Evolutionary conservation across 139 green algal species (phyloP), one percentile per base, ranked within the genome.

Genomic region (Volvox africanus): DNA sequence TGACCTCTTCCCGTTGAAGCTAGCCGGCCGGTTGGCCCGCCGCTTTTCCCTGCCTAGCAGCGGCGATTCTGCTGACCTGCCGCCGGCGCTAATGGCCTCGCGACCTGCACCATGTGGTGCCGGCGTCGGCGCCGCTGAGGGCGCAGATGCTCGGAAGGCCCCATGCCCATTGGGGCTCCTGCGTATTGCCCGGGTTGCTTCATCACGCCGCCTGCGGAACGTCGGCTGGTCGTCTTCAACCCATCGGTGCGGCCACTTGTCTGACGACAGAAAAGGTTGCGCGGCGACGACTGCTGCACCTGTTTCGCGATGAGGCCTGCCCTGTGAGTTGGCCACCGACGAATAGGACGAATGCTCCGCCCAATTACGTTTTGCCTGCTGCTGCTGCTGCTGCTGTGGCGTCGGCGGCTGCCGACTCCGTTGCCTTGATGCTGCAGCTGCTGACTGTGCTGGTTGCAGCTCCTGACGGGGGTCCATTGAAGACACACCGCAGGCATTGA

Each of bases 361-460:
- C 44, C 44, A 55, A 55, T 55, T 55, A 55, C 44, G 44, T 55
- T 55, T 55, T 79, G 36, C 71, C 28, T 79, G 71, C 71, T 79
- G 71, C 28, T 32, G 71, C 19, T 32, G 65, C 65, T 28, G 21
- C 65, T 73, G 65, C 65, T 73, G 65, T 2, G 65, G 65, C 65
- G 32, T n/a, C 75, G 32, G 24, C 75, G 44, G 75, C 32, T 36
- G 75, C 30, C 24, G 30, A 16, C 18, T 36, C 1, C 75, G 75
- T 81, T 81, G 75, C 75, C 75, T n/a, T n/a, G n/a, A 78, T 78
- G 9, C 11, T 78, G 69, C 69, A 35, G 69, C 69, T 78, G 75
- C 75, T 73, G 65, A 73, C 65, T 9, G 77, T 81, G 75, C 75
- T 6, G 75, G 30, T 36, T 81, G 78, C 36, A 36, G 78, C 78